Evolutionary conservation across 108 stramenopile species (phyloP).

Genomic region (Schizochytrium sp.): DNA sequence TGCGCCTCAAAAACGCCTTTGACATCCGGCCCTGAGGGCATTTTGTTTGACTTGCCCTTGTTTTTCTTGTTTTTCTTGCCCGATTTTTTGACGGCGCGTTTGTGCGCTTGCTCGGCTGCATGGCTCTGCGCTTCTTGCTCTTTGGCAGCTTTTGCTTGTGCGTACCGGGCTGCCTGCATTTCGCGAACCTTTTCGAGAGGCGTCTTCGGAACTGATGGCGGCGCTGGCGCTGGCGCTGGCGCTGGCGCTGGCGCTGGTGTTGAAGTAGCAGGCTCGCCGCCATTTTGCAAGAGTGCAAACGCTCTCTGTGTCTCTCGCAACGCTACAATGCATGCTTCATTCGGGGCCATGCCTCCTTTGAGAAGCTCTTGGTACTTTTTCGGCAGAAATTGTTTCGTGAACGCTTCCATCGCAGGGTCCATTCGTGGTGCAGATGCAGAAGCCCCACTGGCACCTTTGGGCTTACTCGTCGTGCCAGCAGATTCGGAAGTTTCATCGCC

Average conservation of each 20-base stretch:
- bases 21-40: neutral
- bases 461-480: too few species aligned
- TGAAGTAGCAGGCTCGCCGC: too few species aligned
- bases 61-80: neutral
- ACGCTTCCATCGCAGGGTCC: neutral
- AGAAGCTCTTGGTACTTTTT: neutral
- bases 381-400: neutral
- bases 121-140: neutral
- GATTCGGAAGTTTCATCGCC: too few species aligned
- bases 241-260: neutral
- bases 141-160: neutral
- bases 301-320: neutral
- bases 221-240: neutral
- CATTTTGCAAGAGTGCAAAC: neutral
- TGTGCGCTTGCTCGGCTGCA: neutral
- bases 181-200: neutral
- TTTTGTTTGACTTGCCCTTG: neutral
- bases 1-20: neutral
- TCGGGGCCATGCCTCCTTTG: neutral
- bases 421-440: neutral
- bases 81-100: neutral
- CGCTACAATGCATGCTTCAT: neutral
- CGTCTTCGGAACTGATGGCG: neutral
- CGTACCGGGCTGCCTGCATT: neutral
- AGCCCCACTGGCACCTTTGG: neutral